These are phyloP conservation scores for Colletotrichum camelliae DNA, from an alignment of 2,329 filamentous ascomycete species.

Conservation along the genomic window DNA sequence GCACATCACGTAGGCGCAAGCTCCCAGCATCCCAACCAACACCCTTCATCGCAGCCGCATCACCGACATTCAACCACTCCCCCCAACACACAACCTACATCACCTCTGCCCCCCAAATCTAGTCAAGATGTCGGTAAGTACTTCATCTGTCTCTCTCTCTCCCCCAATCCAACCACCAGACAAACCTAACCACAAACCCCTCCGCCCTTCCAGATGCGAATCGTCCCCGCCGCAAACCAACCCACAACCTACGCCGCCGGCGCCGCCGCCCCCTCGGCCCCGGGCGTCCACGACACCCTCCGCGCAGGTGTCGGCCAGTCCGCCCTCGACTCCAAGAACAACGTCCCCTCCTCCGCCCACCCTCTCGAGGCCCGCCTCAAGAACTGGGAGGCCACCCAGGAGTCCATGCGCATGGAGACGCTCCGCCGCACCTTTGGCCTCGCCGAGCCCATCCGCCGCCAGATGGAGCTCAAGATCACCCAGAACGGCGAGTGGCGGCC, in stretches of 20 bases:
- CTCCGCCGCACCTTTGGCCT: conserved; percentile 89
- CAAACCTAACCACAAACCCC: background rate
- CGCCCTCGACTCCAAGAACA: conserved; percentile 51
- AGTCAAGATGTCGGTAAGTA: conserved; percentile 54
- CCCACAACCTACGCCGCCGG: conserved; percentile 70
- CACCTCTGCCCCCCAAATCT: background rate
- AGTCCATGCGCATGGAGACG: conserved; percentile 84
- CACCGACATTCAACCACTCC: background rate
- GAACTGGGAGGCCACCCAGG: conserved; percentile 90
- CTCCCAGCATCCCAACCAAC: conserved; percentile 5
- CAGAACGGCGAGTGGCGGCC: conserved; percentile 82
- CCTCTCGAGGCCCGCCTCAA: conserved; percentile 90
- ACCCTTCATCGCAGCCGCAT: background rate
- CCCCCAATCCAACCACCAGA: background rate
- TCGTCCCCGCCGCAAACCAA: conserved; percentile 76
- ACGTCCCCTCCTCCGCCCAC: conserved; percentile 62
- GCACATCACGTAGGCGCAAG: conserved; percentile 24
- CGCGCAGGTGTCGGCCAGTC: conserved; percentile 80
- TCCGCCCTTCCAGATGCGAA: conserved; percentile 67
- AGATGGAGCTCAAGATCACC: conserved; percentile 94
- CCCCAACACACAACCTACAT: background rate
- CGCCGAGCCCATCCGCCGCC: conserved; percentile 87
- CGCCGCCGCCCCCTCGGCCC: conserved; percentile 84
- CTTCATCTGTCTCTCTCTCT: background rate
- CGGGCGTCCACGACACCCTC: conserved; percentile 91